These are phyloP conservation scores for Wilcoxina mikolae DNA, from an alignment of 495 filamentous ascomycete species.

Conservation along the genomic window DNA sequence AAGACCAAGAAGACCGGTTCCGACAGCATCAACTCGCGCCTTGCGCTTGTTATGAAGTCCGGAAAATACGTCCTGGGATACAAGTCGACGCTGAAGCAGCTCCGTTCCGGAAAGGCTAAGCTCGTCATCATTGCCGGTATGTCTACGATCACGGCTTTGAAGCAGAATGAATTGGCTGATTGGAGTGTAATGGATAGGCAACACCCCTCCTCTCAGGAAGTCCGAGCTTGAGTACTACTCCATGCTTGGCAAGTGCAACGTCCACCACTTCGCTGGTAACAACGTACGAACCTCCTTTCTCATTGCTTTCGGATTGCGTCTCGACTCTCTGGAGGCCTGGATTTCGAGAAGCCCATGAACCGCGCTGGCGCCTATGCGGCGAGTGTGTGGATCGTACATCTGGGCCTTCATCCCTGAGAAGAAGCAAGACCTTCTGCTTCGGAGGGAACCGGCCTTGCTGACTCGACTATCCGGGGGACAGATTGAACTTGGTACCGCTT, in stretches of 20 bases:
- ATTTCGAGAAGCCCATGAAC: constrained; percentile 21
- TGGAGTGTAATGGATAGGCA: constrained; percentile 28
- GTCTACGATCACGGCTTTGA: not conserved
- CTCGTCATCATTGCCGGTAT: constrained; percentile 63
- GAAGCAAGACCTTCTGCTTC: constrained; percentile 55
- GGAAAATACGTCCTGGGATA: constrained; percentile 69
- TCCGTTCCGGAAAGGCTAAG: constrained; percentile 74
- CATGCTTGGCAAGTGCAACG: constrained; percentile 83
- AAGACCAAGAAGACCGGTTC: constrained; percentile 73
- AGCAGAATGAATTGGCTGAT: not conserved
- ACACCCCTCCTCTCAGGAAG: constrained; percentile 92
- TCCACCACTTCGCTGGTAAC: constrained; percentile 94
- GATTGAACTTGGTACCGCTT: constrained; percentile 93
- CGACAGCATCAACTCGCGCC: constrained; percentile 75
- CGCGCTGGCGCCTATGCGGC: constrained; percentile 5
- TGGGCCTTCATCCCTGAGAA: constrained; percentile 50
- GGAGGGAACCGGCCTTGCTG: constrained; percentile 50
- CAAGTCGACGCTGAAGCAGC: constrained; percentile 90
- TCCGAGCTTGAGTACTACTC: constrained; percentile 85
- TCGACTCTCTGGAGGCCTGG: constrained; percentile 14
- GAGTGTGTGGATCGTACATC: constrained; percentile 10
- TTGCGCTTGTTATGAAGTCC: constrained; percentile 77
- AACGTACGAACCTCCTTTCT: constrained; percentile 66
- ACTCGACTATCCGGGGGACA: constrained; percentile 30
- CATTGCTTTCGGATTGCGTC: not conserved